Evolutionary conservation across 768 basidiomycete genomes (phyloP).

Genomic region (Mycena rosella): DNA sequence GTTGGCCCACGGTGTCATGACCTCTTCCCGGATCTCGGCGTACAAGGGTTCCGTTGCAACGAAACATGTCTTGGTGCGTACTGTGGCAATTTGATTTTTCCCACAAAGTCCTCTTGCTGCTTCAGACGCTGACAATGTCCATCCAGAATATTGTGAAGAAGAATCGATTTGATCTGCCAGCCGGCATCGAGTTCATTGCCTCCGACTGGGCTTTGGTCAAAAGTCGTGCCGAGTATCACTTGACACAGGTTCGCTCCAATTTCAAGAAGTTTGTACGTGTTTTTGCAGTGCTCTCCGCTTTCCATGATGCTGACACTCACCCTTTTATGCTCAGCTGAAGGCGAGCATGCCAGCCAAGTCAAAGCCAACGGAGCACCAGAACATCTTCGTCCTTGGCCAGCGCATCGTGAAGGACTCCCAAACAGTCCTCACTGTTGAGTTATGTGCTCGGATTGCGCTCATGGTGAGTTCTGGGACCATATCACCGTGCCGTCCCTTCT

Average conservation of each 20-base stretch:
- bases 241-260: background rate
- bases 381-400: slow-evolving; percentile 10
- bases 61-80: background rate
- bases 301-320: background rate
- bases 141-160: slow-evolving; percentile 10
- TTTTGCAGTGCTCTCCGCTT: background rate
- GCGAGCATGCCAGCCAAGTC: background rate
- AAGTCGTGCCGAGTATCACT: slow-evolving; percentile 1
- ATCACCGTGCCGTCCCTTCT: background rate
- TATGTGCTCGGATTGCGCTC: slow-evolving; percentile 11
- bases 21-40: background rate
- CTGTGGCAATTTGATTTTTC: background rate
- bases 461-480: background rate
- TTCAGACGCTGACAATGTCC: background rate
- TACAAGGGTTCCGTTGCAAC: background rate
- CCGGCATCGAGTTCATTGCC: slow-evolving; percentile 4
- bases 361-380: background rate
- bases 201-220: slow-evolving; percentile 15
- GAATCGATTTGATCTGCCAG: background rate
- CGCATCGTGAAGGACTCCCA: slow-evolving; percentile 12
- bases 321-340: background rate
- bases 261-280: slow-evolving; percentile 16
- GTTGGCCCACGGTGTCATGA: background rate
- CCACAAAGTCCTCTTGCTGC: background rate
- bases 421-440: background rate